Evolutionary conservation across 257 asterid genomes (phyloP), one percentile per base, ranked within the genome.

Genomic region (Fraxinus pennsylvanica): DNA sequence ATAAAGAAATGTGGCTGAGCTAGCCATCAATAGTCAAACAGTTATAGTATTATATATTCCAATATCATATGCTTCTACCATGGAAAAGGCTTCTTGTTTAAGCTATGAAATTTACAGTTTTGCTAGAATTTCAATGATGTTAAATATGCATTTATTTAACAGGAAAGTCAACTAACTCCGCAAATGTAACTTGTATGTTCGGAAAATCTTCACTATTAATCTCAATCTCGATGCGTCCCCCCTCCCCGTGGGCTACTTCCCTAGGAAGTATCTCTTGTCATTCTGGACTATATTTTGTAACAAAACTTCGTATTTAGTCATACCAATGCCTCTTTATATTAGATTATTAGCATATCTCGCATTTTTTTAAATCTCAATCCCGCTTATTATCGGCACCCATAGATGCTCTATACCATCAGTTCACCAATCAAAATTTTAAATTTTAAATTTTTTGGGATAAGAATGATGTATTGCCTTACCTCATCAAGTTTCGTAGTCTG

Each of bases 381-480:
- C 4, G n/a, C n/a, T 47, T 47, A 47, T 47, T 3, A 47, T 14
- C 57, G 1, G n/a, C n/a, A 47, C 57, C 57, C 57, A 8, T 3
- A 47, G 7, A 14, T 47, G 57, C 57, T 45, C 54, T 13, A 45
- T 45, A 45, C 14, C 19, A 45, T 45, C 54, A 41, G 47, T 41
- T 41, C 47, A 41, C 47, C 47, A 2, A 7, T 3, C 15, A 15
- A 15, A 50, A 14, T 50, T 15, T 47, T 3, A 4, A 33, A 1
- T 13, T 9, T 47, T 47, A 14, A 13, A 50, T 50, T 15, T 12
- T 50, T 50, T 15, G 17, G 59, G 19, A 29, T 30, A 9, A 35
- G 32, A 35, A 68, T 79, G 82, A 79, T 25, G 82, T 68, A 66
- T 39, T 29, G 35, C 75, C 74, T 79, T 29, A 79, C 71, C 50